Evolutionary conservation across 352 stramenopile genomes (phyloP), one percentile per base, ranked within the genome.

Genomic region (Blastocystis hominis): DNA sequence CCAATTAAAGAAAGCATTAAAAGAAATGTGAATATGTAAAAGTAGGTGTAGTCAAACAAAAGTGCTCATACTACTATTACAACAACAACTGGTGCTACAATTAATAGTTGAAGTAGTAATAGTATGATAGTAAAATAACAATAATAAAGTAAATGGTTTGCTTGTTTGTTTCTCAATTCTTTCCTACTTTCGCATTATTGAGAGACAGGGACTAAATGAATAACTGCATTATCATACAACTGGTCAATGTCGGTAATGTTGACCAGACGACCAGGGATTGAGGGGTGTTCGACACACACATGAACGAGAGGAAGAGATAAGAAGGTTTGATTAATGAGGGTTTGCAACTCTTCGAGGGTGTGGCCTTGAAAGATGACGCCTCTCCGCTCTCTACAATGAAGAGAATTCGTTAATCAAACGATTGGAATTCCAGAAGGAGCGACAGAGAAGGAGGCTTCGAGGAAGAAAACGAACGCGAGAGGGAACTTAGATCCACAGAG

Each of bases 231-330:
- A 34, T 84, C 72, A 64, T 84, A 84, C 2, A 84, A 34, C 55
- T 84, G 72, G 46, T 84, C 72, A 20, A 84, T 84, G 36, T 68
- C 55, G 2, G 55, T 68, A 7, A 84, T 84, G 17, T 47, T 40
- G 42, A 84, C 72, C 10, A 84, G 20, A 6, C 38, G 30, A 47
- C 68, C 17, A 10, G 72, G 72, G 17, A 69, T 66, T 3, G 72
- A 84, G 34, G 72, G 72, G n/a, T 84, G 72, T 15, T 84, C 72
- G 9, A 84, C 62, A 42, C 72, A 84, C 36, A 84, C 72, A 20
- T 66, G 36, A 20, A 84, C 72, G 5, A 84, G 44, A 7, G 72
- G 72, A 17, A 84, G 44, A 68, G 59, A 84, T 10, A 66, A 7
- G 42, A 68, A 84, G 30, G 24, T 68, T 4, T 53, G 42, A 34